Percentiles rank a stretch among this genome's conserved stretches.
phyloP scores from a whole-genome alignment of 2,329 filamentous ascomycete genomes.

The Davidsoniella neocaledoniae region DNA sequence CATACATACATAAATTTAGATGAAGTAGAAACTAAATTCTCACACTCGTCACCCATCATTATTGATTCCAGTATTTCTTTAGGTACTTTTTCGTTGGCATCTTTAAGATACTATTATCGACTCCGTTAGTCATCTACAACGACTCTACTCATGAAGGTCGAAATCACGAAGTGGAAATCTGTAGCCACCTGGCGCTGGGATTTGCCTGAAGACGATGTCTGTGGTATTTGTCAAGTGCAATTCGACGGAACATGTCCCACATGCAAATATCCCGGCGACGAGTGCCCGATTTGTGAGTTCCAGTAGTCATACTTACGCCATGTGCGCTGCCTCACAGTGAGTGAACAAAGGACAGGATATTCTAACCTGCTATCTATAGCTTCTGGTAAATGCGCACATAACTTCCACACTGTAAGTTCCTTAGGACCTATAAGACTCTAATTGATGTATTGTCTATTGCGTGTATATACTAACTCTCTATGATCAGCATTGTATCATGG shows the following conservation, averaged over 20 bases:
- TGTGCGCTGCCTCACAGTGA: neutral
- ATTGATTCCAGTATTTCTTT: neutral
- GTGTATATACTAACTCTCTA: neutral
- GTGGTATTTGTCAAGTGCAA: conserved; percentile 93
- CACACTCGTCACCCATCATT: neutral
- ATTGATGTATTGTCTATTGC: conserved; percentile 13
- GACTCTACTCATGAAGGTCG: conserved; percentile 66
- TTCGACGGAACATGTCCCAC: conserved; percentile 96
- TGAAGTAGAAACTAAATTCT: no score
- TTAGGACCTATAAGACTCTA: neutral
- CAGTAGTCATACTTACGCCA: neutral
- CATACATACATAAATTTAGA: no score
- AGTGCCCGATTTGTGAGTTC: conserved; percentile 70
- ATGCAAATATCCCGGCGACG: conserved; percentile 94
- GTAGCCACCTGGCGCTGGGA: conserved; percentile 98
- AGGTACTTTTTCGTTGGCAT: neutral
- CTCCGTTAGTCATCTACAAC: neutral
- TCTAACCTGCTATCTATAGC: conserved; percentile 33
- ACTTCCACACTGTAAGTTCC: conserved; percentile 74
- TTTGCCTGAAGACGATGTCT: conserved; percentile 92
- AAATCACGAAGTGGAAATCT: conserved; percentile 80
- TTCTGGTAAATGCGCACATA: conserved; percentile 91
- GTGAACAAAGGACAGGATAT: neutral
- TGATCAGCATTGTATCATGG: conserved; percentile 73
- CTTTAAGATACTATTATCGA: neutral